A percentile compares a stretch with the other conserved stretches of the same genome.
phyloP scores from a whole-genome alignment of 768 basidiomycete species.

The Mycena polygramma region DNA sequence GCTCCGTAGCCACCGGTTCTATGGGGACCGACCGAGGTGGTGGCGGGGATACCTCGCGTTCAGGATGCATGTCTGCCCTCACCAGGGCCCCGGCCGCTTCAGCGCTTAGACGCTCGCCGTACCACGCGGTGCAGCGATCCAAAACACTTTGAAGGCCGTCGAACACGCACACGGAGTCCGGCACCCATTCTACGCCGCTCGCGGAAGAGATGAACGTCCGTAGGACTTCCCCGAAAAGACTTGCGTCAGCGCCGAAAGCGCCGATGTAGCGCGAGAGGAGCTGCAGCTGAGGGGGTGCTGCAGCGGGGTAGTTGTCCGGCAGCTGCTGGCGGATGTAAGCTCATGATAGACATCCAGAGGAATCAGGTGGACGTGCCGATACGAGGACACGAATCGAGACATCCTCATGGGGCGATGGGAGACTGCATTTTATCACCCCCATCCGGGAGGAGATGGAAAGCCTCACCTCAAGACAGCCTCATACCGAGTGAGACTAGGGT shows the following conservation, averaged over 20 bases:
- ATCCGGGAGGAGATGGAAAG: slow-evolving; percentile 22
- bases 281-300: slow-evolving; percentile 84
- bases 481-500: slow-evolving; percentile 68
- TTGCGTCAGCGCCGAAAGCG: slow-evolving; percentile 78
- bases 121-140: slow-evolving; percentile 78
- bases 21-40: slow-evolving; percentile 30
- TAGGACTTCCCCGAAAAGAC: slow-evolving; percentile 81
- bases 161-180: slow-evolving; percentile 85
- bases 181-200: slow-evolving; percentile 80
- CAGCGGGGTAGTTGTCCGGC: slow-evolving; percentile 69
- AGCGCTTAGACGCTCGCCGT: slow-evolving; percentile 70
- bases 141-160: slow-evolving; percentile 86
- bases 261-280: slow-evolving; percentile 89
- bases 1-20: slow-evolving; percentile 16
- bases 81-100: slow-evolving; percentile 68
- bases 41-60: slow-evolving; percentile 35
- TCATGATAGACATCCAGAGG: slow-evolving; percentile 21
- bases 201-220: slow-evolving; percentile 83
- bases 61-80: slow-evolving; percentile 62
- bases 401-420: slow-evolving; percentile 66
- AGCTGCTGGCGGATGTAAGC: slow-evolving; percentile 42
- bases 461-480: slow-evolving; percentile 80
- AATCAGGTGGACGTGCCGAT: slow-evolving; percentile 64
- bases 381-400: slow-evolving; percentile 68
- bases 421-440: slow-evolving; percentile 54